A percentile compares a stretch with the other conserved stretches of the same genome.
Conservation (phyloP, 2,329 filamentous ascomycete genomes). For the Arthrobotrys sphaeroides region DNA sequence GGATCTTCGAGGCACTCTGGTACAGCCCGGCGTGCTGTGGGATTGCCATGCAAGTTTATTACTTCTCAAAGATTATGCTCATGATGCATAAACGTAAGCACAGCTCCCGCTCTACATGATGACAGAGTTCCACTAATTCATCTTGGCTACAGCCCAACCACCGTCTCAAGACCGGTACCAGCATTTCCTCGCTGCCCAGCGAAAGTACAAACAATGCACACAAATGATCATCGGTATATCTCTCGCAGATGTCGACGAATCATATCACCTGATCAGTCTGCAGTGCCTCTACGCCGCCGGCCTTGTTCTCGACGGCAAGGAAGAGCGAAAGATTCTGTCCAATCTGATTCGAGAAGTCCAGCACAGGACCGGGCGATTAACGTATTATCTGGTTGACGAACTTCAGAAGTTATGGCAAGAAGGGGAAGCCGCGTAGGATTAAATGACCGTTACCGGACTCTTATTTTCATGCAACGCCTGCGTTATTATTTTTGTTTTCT, state of each 20-base stretch:
- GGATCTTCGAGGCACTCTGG: constrained; percentile 50
- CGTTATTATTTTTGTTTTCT: too few species aligned
- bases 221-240: constrained; percentile 52
- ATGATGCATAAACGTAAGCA: constrained; percentile 54
- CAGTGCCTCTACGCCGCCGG: constrained; percentile 51
- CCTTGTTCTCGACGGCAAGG: constrained; percentile 48
- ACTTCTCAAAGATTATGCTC: constrained; percentile 49
- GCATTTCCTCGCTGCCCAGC: constrained; percentile 47
- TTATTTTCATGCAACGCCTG: background rate
- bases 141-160: constrained; percentile 24
- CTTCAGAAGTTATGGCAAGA: constrained; percentile 51
- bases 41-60: constrained; percentile 49
- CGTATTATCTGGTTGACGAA: constrained; percentile 48
- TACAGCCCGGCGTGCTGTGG: constrained; percentile 49
- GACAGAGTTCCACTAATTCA: too few species aligned
- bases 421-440: constrained; percentile 20
- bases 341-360: constrained; percentile 44
- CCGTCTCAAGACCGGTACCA: constrained; percentile 50
- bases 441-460: constrained; percentile 13
- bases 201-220: constrained; percentile 42
- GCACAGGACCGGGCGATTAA: constrained; percentile 42
- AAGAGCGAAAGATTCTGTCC: constrained; percentile 42
- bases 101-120: background rate
- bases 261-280: constrained; percentile 44
- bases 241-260: constrained; percentile 43